Base-by-base conservation (phyloP, 2,329 filamentous ascomycete species). In the Venturia oleaginea region DNA sequence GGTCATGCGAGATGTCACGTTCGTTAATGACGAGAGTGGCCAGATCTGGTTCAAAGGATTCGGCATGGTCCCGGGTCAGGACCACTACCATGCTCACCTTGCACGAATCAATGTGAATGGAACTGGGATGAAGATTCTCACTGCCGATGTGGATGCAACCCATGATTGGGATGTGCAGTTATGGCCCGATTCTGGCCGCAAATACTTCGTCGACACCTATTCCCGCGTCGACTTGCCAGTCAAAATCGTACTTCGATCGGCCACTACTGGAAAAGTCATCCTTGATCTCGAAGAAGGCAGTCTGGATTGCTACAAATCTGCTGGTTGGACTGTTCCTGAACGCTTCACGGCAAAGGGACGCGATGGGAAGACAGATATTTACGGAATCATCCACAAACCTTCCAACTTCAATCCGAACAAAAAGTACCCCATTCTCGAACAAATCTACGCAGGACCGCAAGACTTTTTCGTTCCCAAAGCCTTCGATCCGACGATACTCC, bases 61-160 rank as follows among this genome's bases (percentile, higher is more conserved):
- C n/a, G 70, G 70, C 34, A 67, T 67, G 38, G 68, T 71, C 10
- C 22, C 65, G 0, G 68, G 67, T 19, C 70, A 72, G 61, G 69
- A 71, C 64, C 68, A 67, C 13, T 71, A 71, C 61, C 69, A 71
- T 61, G 67, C 68, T 37, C 70, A 72, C 57, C 64, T 72, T 8
- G 69, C 68, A 46, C 68, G 70, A 3, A 68, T 71, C 7, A 70
- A 71, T 59, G 70, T 72, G 24, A 70, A 72, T 61, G 70, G 69
- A 37, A 68, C 69, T 24, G 67, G 64, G 63, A 69, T 71, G 62
- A 71, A 67, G 62, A 66, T 71, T 48, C 30, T 72, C 24, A 72
- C 70, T 0, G 65, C 68, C 37, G 70, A 51, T 15, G 61, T 69
- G 24, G 70, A 72, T 60, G 70, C 69, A 30, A 63, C 65, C 17